Conservation (phyloP, 148 eudicot genomes). For the Fagopyrum homotropicum region DNA sequence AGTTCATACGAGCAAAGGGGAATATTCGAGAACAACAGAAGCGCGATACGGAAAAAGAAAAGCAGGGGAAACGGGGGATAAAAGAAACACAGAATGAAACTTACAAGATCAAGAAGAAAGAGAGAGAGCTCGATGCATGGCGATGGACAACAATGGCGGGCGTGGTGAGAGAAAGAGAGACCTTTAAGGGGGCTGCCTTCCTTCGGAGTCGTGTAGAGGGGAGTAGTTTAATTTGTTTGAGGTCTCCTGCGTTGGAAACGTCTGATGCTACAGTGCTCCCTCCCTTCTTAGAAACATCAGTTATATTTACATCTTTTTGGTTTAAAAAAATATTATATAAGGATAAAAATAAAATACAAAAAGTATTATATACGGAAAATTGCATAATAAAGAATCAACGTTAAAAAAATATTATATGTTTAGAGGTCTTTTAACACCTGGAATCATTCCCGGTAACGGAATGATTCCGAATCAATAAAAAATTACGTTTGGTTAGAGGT, state of each 20-base stretch:
- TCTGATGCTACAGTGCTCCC: constrained; percentile 1
- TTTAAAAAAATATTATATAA: neutral
- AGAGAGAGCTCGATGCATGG: constrained; percentile 4
- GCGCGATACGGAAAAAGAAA: neutral
- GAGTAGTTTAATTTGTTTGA: constrained; percentile 9
- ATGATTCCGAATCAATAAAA: too few relatives aligned
- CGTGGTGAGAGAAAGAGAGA: neutral
- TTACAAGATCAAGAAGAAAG: constrained; percentile 1
- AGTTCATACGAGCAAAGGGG: constrained; percentile 10
- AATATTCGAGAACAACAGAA: neutral
- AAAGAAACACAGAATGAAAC: neutral
- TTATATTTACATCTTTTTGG: neutral
- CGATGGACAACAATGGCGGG: constrained; percentile 10
- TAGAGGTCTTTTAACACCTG: too few relatives aligned
- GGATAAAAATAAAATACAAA: too few relatives aligned
- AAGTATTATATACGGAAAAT: too few relatives aligned
- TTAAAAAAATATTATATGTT: too few relatives aligned
- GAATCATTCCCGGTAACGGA: too few relatives aligned
- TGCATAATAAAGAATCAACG: too few relatives aligned
- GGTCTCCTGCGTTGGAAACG: constrained; percentile 10
- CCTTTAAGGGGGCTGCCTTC: neutral
- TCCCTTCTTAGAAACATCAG: neutral
- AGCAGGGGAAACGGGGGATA: neutral
- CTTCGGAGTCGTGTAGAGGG: neutral
- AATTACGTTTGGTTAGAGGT: too few relatives aligned